Base-by-base conservation (phyloP, 176 grass and related monocot species). In the Aechmea fasciata region DNA sequence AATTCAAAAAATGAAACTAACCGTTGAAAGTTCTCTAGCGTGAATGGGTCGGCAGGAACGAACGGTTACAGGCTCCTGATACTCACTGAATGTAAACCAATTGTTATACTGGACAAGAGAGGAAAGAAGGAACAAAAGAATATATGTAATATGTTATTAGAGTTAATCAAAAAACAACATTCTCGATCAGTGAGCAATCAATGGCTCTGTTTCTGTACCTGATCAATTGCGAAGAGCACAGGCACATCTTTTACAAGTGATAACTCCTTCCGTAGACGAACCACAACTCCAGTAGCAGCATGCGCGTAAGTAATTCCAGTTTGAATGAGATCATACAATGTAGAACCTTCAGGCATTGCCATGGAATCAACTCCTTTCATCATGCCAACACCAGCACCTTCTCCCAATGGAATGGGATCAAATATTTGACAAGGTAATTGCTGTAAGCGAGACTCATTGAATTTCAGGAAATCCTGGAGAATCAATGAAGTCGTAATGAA, bases 21-120 rank as follows among this genome's bases (percentile, higher is more conserved):
- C 93, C 82, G 2, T 85, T 67, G 83, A 69, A 83, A 97, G 86
- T 76, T 92, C 89, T 89, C 82, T 97, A 3, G 89, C 89, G 70
- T 97, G 93, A 57, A 97, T 85, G 11, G 86, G 52, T 51, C 89
- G 81, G 79, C 78, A 81, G 20, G 93, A 97, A 72, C 84, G 76
- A 75, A 81, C 87, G 48, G 83, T 87, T 65, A 92, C 73, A 49
- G 82, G 86, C 50, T 97, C 93, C 73, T 97, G 75, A 79, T 90
- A 97, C 48, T 92, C 93, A 33, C 81, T 97, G 81, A 92, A 97
- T 57, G 93, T 97, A 80, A 97, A 97, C 93, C 93, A 97, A 68
- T 83, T 92, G 48, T 97, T 97, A 72, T 92, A 97, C 93, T 97
- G 85, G 63, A 81, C 80, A 96, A 74, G 9, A 13, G 47, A 61